phyloP scores from a whole-genome alignment of 441 rosid species.

The Omphalea diandra region DNA sequence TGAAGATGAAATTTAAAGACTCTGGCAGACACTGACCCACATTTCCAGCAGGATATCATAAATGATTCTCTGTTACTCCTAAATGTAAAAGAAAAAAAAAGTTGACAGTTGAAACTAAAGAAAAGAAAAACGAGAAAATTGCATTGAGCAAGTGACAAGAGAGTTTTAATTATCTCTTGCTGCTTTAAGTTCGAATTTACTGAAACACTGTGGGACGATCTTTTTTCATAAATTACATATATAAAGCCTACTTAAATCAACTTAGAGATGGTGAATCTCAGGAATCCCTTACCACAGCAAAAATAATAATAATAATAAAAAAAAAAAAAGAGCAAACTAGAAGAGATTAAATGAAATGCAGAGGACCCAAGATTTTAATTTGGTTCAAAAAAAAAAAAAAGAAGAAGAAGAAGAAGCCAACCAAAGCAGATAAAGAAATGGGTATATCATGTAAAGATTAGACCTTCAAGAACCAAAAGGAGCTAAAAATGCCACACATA shows the following conservation, averaged over 20 bases:
- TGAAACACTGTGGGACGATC: too few relatives aligned
- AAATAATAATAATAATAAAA: too few relatives aligned
- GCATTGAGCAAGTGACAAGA: too few relatives aligned
- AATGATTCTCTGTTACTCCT: background rate
- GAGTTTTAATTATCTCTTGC: too few relatives aligned
- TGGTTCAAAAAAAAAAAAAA: too few relatives aligned
- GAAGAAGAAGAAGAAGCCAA: background rate
- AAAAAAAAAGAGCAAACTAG: background rate
- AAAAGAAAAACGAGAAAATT: too few relatives aligned
- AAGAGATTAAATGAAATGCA: background rate
- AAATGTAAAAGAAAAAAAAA: background rate
- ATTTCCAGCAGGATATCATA: constrained; percentile 3
- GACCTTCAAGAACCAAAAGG: background rate
- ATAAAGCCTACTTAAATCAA: too few relatives aligned
- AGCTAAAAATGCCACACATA: background rate
- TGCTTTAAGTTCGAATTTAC: too few relatives aligned
- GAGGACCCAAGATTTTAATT: constrained; percentile 6
- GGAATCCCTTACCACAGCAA: too few relatives aligned
- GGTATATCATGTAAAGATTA: background rate
- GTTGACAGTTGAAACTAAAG: too few relatives aligned
- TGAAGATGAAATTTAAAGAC: background rate
- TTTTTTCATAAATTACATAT: too few relatives aligned
- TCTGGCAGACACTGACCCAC: background rate
- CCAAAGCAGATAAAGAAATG: background rate
- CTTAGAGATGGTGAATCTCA: too few relatives aligned